Evolutionary conservation across 2,329 filamentous ascomycete genomes (phyloP).

Genomic region (Xylaria sp.): DNA sequence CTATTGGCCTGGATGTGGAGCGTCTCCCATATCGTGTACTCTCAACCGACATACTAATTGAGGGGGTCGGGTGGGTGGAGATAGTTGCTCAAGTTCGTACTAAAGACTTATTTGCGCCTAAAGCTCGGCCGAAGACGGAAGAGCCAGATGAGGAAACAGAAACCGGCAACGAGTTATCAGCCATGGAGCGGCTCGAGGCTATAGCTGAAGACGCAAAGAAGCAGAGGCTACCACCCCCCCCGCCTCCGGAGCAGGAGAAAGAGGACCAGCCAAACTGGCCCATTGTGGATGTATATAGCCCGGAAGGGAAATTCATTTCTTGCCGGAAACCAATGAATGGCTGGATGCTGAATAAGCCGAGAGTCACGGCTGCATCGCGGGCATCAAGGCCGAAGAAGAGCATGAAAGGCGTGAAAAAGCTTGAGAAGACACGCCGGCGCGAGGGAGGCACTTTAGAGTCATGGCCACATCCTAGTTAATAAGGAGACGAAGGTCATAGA

Average conservation of each 20-base stretch:
- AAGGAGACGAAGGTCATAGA: not conserved
- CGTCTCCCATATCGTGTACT: slow-evolving; percentile 82
- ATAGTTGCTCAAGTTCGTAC: slow-evolving; percentile 82
- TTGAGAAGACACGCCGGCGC: slow-evolving; percentile 56
- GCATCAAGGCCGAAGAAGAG: slow-evolving; percentile 71
- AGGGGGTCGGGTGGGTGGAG: slow-evolving; percentile 95
- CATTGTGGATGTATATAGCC: slow-evolving; percentile 84
- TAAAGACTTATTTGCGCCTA: slow-evolving; percentile 56
- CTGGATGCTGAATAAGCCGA: slow-evolving; percentile 71
- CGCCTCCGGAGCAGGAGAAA: slow-evolving; percentile 26
- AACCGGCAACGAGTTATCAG: slow-evolving; percentile 36
- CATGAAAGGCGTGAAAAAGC: slow-evolving; percentile 73
- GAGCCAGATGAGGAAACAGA: slow-evolving; percentile 32
- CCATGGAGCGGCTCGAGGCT: slow-evolving; percentile 43
- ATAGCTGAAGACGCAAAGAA: slow-evolving; percentile 27
- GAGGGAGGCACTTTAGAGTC: slow-evolving; percentile 33
- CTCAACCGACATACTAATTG: slow-evolving; percentile 85
- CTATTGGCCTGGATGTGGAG: slow-evolving; percentile 71
- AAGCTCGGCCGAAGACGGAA: slow-evolving; percentile 35
- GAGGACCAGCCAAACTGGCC: slow-evolving; percentile 65
- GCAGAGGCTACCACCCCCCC: slow-evolving; percentile 19
- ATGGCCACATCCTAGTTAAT: not conserved
- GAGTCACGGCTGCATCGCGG: slow-evolving; percentile 59
- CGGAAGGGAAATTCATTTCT: slow-evolving; percentile 83
- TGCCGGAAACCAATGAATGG: slow-evolving; percentile 75